A percentile compares a stretch with the other conserved stretches of the same genome.
phyloP scores from a whole-genome alignment of 345 rosid species.

The Gossypioides kirkii region DNA sequence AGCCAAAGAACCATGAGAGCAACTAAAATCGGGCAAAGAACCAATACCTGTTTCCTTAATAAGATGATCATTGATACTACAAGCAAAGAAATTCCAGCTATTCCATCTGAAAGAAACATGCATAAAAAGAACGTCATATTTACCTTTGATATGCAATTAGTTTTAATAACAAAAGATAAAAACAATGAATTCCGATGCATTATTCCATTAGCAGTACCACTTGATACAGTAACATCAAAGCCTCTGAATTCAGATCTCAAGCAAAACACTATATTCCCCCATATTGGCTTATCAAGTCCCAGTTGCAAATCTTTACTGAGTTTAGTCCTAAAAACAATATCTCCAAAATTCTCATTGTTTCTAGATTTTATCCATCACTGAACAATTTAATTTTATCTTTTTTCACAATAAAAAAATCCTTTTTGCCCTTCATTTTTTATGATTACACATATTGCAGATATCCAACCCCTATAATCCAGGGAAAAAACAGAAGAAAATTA shows the following conservation, averaged over 20 bases:
- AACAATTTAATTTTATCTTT: neutral
- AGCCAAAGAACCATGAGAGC: neutral
- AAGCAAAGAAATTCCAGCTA: conserved; percentile 98
- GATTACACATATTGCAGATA: neutral
- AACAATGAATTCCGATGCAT: neutral
- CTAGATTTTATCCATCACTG: neutral
- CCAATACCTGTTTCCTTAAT: conserved; percentile 80
- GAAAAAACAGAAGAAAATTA: neutral
- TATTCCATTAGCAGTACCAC: neutral
- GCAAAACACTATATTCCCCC: neutral
- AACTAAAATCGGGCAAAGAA: neutral
- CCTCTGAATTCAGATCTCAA: neutral
- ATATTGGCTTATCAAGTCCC: neutral
- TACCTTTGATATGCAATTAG: neutral
- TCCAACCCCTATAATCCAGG: neutral
- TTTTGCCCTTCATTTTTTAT: neutral
- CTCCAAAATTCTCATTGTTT: too few species aligned
- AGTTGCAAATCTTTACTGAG: too few species aligned
- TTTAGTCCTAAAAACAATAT: too few species aligned
- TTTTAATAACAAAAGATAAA: neutral
- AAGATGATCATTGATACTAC: conserved; percentile 72
- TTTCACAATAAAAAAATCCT: neutral
- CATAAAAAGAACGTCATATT: neutral
- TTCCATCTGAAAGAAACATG: conserved; percentile 65
- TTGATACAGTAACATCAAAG: neutral